Evolutionary conservation across 495 filamentous ascomycete species (phyloP).

Genomic region (Elasticomyces elasticus): DNA sequence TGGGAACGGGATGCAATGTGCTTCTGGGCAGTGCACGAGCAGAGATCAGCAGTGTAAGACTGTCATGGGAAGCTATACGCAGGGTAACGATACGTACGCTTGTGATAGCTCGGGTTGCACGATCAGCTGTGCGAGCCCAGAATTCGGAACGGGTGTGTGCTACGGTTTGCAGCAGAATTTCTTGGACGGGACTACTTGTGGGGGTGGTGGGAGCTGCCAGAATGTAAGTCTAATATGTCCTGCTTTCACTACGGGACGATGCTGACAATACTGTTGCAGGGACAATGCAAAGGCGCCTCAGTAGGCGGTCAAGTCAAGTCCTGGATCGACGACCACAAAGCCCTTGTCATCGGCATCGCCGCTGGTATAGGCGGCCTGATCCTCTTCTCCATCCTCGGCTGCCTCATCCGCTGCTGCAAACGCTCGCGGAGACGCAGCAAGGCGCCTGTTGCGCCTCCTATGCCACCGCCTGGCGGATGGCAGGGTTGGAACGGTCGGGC

Average conservation of each 20-base stretch:
- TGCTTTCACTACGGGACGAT: not conserved
- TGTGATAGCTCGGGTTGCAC: conserved; percentile 65
- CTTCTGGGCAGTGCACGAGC: conserved; percentile 90
- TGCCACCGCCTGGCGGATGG: conserved; percentile 18
- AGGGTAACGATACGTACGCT: conserved; percentile 69
- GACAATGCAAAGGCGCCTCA: conserved; percentile 33
- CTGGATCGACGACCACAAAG: conserved; percentile 38
- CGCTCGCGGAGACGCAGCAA: conserved; percentile 4
- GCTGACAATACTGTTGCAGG: conserved; percentile 23
- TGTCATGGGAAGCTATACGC: conserved; percentile 68
- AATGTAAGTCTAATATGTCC: conserved; percentile 39
- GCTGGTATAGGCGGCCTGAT: conserved; percentile 33
- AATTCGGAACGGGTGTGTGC: conserved; percentile 53
- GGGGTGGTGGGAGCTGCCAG: conserved; percentile 65
- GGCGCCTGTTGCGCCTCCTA: not conserved
- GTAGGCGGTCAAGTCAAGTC: conserved; percentile 32
- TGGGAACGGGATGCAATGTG: conserved; percentile 62
- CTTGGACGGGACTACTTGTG: conserved; percentile 83
- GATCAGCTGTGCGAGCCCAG: conserved; percentile 65
- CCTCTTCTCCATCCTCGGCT: conserved; percentile 31
- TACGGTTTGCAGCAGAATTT: conserved; percentile 81
- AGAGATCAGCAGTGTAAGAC: conserved; percentile 82
- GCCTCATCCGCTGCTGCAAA: conserved; percentile 25
- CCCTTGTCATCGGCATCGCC: conserved; percentile 35
- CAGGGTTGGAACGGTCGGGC: conserved; percentile 9